phyloP scores from a whole-genome alignment of 2,329 filamentous ascomycete species.

The Calonectria pteridis region DNA sequence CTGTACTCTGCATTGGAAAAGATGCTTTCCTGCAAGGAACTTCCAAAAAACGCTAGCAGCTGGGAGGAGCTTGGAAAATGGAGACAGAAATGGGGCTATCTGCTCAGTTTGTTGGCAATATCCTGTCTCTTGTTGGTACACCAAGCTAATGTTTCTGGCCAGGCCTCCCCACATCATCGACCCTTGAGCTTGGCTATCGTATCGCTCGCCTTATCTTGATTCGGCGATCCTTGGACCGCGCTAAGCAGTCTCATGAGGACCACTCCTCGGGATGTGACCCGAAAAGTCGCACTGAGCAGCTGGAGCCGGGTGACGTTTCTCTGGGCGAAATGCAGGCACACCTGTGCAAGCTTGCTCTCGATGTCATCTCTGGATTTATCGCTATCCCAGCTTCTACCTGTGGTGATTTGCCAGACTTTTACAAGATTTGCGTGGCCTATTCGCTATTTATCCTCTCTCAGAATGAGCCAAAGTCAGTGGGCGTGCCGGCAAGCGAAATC shows the following conservation, averaged over 20 bases:
- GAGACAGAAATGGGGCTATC: constrained; percentile 35
- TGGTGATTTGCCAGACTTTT: background rate
- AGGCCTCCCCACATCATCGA: background rate
- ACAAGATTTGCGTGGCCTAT: background rate
- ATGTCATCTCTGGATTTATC: background rate
- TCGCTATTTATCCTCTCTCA: background rate
- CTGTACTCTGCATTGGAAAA: constrained; percentile 49
- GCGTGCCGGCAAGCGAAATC: background rate
- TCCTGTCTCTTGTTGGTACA: too few relatives aligned
- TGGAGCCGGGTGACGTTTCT: too few relatives aligned
- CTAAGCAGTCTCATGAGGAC: background rate
- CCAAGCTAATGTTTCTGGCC: background rate
- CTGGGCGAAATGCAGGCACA: background rate
- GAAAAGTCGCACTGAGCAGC: too few relatives aligned
- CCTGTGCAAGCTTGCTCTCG: background rate
- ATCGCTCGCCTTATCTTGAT: background rate
- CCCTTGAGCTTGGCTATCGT: background rate
- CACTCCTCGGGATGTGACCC: background rate
- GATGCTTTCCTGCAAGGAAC: background rate
- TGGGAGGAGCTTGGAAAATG: constrained; percentile 25
- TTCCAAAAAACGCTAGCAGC: background rate
- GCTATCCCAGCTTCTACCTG: background rate
- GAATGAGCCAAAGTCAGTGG: background rate
- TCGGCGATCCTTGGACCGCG: background rate
- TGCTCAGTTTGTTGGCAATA: constrained; percentile 23